phyloP scores from a whole-genome alignment of 768 basidiomycete species.

The Steccherinum ochraceum region DNA sequence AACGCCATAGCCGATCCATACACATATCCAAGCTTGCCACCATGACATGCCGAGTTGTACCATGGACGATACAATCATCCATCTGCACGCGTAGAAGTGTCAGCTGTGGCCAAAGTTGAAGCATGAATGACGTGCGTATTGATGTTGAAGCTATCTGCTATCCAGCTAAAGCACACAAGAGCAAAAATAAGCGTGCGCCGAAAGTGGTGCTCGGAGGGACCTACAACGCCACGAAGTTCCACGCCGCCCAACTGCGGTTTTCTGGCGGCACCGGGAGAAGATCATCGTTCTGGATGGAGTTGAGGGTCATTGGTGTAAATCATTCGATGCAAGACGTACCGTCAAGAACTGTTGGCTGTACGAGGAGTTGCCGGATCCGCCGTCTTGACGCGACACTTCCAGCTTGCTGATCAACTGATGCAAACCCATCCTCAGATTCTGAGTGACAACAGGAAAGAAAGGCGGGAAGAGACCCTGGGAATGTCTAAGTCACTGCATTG shows the following conservation, averaged over 20 bases:
- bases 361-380: conserved; percentile 35
- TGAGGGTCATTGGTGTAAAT: conserved; percentile 6
- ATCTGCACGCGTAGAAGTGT: conserved; percentile 34
- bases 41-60: conserved; percentile 65
- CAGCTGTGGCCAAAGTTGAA: neutral
- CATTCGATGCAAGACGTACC: conserved; percentile 29
- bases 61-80: conserved; percentile 78
- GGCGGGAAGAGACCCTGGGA: too few species aligned
- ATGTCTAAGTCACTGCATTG: too few species aligned
- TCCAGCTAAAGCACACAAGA: conserved; percentile 46
- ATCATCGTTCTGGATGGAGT: conserved; percentile 55
- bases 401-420: conserved; percentile 25
- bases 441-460: neutral
- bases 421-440: conserved; percentile 19
- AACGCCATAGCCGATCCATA: conserved; percentile 44
- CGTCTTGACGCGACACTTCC: conserved; percentile 49
- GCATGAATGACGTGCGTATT: conserved; percentile 47
- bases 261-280: conserved; percentile 59
- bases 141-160: conserved; percentile 76
- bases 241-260: conserved; percentile 58
- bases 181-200: neutral
- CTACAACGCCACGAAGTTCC: conserved; percentile 65
- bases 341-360: conserved; percentile 52
- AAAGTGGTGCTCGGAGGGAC: conserved; percentile 12
- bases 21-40: conserved; percentile 85